Base-by-base conservation (phyloP, 2,329 filamentous ascomycete species). In the Pseudopithomyces chartarum region DNA sequence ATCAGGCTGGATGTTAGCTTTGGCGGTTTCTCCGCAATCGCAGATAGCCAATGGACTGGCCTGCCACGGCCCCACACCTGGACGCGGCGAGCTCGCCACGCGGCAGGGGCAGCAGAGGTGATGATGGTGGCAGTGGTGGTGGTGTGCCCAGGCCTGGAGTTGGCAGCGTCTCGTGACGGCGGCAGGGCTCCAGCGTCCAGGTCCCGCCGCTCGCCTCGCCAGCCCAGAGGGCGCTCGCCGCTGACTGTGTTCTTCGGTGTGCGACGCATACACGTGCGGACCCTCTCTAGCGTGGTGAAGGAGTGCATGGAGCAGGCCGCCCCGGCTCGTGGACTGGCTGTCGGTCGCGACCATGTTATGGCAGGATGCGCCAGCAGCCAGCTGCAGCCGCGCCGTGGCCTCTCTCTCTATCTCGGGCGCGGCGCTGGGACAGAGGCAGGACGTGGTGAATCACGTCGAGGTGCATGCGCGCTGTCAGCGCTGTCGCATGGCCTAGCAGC, bases 161-260 rank as follows among this genome's bases (percentile, higher is more conserved):
- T 44, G 58, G 52, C 56, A 49, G 55, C 56, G 59, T 66, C 67
- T 67, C 59, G 64, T 63, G 61, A 59, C 56, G 20, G 48, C 60
- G 36, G 44, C 54, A n/a, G n/a, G n/a, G n/a, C n/a, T n/a, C n/a
- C n/a, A n/a, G n/a, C n/a, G n/a, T n/a, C n/a, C n/a, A n/a, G n/a
- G n/a, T n/a, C n/a, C n/a, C n/a, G n/a, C n/a, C n/a, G 60, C 38
- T 46, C 43, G 36, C 19, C 26, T 29, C 26, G 26, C 26, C 26
- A 29, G 26, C 4, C 53, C 50, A 44, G 53, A 13, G 46, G 44
- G 40, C 48, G 50, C 20, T 61, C 59, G 52, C 53, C 53, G 62
- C 61, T 66, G 61, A 66, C 63, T 66, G 64, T 63, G 62, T 57
- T 55, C 56, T n/a, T 57, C 55, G 57, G 55, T 54, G 58, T 64